Conservation (phyloP, 2,329 filamentous ascomycete species). For the Bimuria novae-zelandiae region DNA sequence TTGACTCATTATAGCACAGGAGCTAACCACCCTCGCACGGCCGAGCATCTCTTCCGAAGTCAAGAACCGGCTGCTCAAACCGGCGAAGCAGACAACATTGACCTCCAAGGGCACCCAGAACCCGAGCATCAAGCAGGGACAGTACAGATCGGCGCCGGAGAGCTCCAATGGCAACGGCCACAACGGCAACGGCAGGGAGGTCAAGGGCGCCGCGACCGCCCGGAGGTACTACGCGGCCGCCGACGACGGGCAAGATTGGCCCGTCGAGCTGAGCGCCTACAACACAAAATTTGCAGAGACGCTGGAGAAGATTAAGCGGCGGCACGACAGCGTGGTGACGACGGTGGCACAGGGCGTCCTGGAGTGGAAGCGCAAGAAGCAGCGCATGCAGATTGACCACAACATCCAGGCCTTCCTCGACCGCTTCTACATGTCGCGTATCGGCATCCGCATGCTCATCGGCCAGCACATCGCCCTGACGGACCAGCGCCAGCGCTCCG, state of each 20-base stretch:
- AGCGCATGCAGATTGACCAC: conserved; percentile 97
- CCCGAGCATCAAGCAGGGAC: conserved; percentile 82
- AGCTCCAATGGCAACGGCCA: conserved; percentile 53
- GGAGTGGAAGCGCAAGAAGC: conserved; percentile 94
- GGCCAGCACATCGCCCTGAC: conserved; percentile 97
- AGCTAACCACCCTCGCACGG: conserved; percentile 85
- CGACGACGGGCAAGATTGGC: conserved; percentile 88
- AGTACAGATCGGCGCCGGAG: conserved; percentile 68
- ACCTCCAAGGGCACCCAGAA: conserved; percentile 80
- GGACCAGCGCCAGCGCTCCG: conserved; percentile 85
- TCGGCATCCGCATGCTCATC: conserved; percentile 98
- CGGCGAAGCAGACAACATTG: conserved; percentile 62
- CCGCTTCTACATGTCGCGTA: conserved; percentile 99
- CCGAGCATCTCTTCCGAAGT: conserved; percentile 77
- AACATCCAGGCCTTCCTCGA: conserved; percentile 98
- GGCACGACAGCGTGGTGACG: conserved; percentile 96
- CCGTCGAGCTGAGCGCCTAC: conserved; percentile 90
- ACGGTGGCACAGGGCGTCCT: conserved; percentile 97
- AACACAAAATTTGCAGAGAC: conserved; percentile 89
- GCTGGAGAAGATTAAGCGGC: conserved; percentile 89
- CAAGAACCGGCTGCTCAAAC: conserved; percentile 76
- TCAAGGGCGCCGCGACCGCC: conserved; percentile 48
- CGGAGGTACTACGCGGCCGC: conserved; percentile 89
- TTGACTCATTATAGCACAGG: conserved; percentile 60
- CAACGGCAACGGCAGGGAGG: conserved; percentile 55